Base-by-base conservation (phyloP, 1,284 basidiomycete species). In the Apiotrichum sp. region DNA sequence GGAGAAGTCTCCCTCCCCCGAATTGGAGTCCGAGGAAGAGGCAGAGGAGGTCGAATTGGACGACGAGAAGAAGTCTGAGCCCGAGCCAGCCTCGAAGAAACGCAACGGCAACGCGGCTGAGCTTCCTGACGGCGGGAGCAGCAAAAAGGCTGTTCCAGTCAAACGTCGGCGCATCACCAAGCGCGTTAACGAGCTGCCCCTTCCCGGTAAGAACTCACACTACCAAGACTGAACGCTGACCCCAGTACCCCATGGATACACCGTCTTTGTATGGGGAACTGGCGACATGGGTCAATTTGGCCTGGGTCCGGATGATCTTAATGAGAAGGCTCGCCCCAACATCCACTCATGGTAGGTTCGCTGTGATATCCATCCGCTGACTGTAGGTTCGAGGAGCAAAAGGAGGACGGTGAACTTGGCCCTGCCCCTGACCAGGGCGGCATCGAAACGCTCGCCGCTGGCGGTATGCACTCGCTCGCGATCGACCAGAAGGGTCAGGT, bases 241-340 rank as follows among this genome's bases (percentile, higher is more conserved):
- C 3, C 34, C 50, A 41, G 48, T 29, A 9, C 47, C 53, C 14
- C 8, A 60, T 14, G 65, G 65, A 43, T 77, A 90, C n/a, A 11
- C 35, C 8, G 52, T 61, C 11, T 90, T 91, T 61, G 84, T 83
- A 3, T 93, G 88, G 83, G 91, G 91, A 7, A 77, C 74, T 5
- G 90, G 89, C 22, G 89, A 91, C 73, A 88, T 88, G 77, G 90
- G 89, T 44, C 90, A 93, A 72, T 86, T 93, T 66, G 91, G 90
- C 16, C 81, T 89, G 75, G 90, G 90, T 3, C 73, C 75, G 3
- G 84, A 86, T 62, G 73, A 80, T 50, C 77, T 88, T 36, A 82
- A 79, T 56, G 87, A 92, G 73, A 80, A 86, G 58, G 76, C 80
- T 53, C 85, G 84, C 61, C 89, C 89, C 5, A 85, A 82, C 67